These are phyloP conservation scores for Aegilops tauschii DNA, from an alignment of 176 grass and related monocot genomes.

Conservation along the genomic window DNA sequence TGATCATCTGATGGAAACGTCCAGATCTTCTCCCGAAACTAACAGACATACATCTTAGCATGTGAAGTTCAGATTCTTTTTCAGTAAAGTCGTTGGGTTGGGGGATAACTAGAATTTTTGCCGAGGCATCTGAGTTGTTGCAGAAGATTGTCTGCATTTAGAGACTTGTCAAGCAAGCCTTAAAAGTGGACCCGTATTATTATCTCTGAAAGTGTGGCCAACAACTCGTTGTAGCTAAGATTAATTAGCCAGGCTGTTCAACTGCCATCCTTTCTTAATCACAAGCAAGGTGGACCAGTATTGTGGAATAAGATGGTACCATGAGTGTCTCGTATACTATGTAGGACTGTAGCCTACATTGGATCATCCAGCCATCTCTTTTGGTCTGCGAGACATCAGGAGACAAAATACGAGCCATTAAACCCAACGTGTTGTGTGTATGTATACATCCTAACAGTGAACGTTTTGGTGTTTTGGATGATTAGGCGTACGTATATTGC, in stretches of 20 bases:
- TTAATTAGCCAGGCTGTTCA: slow-evolving; percentile 23
- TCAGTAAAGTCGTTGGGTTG: neutral
- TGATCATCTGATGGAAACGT: neutral
- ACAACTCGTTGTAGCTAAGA: slow-evolving; percentile 28
- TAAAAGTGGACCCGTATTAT: neutral
- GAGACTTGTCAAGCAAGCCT: slow-evolving; percentile 2
- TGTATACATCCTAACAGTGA: neutral
- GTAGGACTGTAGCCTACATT: neutral
- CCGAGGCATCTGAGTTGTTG: neutral
- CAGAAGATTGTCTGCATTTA: slow-evolving; percentile 1
- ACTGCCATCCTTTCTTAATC: slow-evolving; percentile 21
- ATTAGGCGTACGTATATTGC: slow-evolving; percentile 6
- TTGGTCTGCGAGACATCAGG: neutral
- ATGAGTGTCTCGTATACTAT: neutral
- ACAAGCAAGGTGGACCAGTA: neutral
- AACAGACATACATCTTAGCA: neutral
- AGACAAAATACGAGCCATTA: slow-evolving; percentile 20
- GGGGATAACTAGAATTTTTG: neutral
- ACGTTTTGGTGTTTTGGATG: neutral
- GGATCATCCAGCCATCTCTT: slow-evolving; percentile 2
- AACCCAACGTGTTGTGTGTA: neutral
- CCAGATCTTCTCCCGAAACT: neutral
- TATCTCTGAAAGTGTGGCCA: neutral
- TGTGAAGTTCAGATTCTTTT: neutral
- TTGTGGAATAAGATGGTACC: slow-evolving; percentile 8